Conservation (phyloP, 768 basidiomycete species). For the Termitomyces sp. region DNA sequence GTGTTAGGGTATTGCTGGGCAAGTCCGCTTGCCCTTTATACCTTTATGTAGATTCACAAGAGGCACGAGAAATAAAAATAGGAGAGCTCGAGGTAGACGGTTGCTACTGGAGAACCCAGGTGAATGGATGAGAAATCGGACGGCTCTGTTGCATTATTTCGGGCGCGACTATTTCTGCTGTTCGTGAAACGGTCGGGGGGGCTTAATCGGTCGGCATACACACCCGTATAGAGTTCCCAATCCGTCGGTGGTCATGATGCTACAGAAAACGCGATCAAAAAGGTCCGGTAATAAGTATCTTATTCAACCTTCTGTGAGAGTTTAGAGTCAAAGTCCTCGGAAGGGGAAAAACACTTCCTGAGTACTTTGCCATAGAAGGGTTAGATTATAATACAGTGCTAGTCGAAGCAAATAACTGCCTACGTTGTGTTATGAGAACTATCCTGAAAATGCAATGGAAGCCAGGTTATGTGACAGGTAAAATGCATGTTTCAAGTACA, state of each 20-base stretch:
- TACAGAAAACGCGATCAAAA: not conserved
- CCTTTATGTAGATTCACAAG: not conserved
- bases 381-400: not conserved
- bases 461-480: not conserved
- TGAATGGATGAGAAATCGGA: not conserved
- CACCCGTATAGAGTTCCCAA: not conserved
- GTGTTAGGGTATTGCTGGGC: not conserved
- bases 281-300: too few relatives aligned
- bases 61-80: not conserved
- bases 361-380: not conserved
- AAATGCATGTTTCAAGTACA: not conserved
- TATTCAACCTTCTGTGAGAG: not conserved
- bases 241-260: not conserved
- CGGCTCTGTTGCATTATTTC: not conserved
- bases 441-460: not conserved
- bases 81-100: not conserved
- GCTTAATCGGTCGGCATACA: not conserved
- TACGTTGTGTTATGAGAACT: not conserved
- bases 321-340: not conserved
- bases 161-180: not conserved
- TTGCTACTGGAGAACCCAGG: not conserved
- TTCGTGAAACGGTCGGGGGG: not conserved
- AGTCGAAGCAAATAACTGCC: not conserved
- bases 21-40: not conserved
- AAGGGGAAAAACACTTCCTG: not conserved